Evolutionary conservation across 164 flowering plant genomes (phyloP).

Genomic region (Stephania yunnanensis): DNA sequence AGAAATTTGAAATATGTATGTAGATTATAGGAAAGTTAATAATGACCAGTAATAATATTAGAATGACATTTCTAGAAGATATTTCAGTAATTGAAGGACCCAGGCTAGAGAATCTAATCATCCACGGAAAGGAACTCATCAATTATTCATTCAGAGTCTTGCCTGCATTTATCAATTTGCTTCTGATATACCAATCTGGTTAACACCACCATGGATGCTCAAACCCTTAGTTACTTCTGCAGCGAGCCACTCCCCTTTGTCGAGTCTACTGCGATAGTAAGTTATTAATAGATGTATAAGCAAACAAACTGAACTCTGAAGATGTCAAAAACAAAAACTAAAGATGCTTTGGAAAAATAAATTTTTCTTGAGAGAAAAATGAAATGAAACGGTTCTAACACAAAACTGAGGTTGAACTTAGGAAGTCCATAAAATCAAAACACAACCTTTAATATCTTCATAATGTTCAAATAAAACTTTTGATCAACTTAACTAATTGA

Average conservation of each 20-base stretch:
- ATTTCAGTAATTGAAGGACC: not conserved
- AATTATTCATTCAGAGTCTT: constrained; percentile 3
- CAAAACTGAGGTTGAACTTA: too few species aligned
- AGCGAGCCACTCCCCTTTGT: constrained; percentile 2
- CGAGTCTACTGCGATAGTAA: constrained; percentile 8
- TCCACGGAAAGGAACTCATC: not conserved
- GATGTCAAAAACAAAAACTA: not conserved
- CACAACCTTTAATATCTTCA: not conserved
- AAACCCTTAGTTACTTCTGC: constrained; percentile 8
- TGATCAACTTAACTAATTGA: not conserved
- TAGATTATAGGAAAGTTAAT: not conserved
- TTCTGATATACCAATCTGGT: constrained; percentile 4
- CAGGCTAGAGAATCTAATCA: not conserved
- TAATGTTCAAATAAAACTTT: not conserved
- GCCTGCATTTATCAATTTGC: not conserved
- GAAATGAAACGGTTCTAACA: too few species aligned
- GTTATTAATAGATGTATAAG: not conserved
- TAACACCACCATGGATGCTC: constrained; percentile 6
- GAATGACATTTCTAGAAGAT: not conserved
- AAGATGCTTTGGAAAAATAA: not conserved
- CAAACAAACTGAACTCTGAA: not conserved
- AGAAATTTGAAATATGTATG: not conserved
- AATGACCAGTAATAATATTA: not conserved
- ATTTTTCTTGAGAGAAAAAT: too few species aligned
- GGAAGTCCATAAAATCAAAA: too few species aligned